Evolutionary conservation across 192 early-diverging fungal genomes (phyloP), one percentile per base, ranked within the genome.

Genomic region (Entomortierella chlamydospora): DNA sequence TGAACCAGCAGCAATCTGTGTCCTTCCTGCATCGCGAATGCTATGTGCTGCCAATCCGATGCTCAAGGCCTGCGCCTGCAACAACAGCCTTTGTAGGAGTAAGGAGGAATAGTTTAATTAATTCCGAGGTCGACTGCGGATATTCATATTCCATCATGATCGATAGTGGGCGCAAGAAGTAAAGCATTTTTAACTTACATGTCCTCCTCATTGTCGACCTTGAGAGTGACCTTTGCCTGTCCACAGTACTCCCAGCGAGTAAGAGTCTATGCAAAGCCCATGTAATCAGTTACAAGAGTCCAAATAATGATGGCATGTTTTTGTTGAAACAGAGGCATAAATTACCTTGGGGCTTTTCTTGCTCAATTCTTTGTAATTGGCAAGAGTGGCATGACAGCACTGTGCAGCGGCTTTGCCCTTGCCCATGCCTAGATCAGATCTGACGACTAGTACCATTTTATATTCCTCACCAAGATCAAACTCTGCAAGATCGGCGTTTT

Each of bases 351-450:
- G 89, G 52, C 85, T 85, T 45, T 70, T 74, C 53, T 77, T 84
- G 31, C 62, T 22, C 28, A 88, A 82, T 17, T 84, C 73, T 68
- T 93, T 92, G 81, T 93, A 95, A 78, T 90, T 91, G 10, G 92
- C 95, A 33, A 99, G 83, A 0, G 95, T 91, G 11, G 97, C 96
- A 79, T 99, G 97, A 50, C 92, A 92, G 78, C 96, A 99, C 85
- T 98, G 96, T 15, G 97, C 95, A 0, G 95, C 95, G 22, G 93
- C 89, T 72, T 99, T 99, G 31, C 97, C 97, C 74, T 97, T 97
- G 23, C 86, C 88, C 97, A 99, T 99, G 34, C 90, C 92, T 29
- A 99, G 83, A 76, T 99, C 97, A 1, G 89, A 94, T 26, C 96
- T 90, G 10, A 99, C 86, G 4, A 96, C 81, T 13, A 97, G 88